A percentile compares a stretch with the other conserved stretches of the same genome.
phyloP scores from a whole-genome alignment of 2,329 filamentous ascomycete genomes.

The Fusarium coicis region DNA sequence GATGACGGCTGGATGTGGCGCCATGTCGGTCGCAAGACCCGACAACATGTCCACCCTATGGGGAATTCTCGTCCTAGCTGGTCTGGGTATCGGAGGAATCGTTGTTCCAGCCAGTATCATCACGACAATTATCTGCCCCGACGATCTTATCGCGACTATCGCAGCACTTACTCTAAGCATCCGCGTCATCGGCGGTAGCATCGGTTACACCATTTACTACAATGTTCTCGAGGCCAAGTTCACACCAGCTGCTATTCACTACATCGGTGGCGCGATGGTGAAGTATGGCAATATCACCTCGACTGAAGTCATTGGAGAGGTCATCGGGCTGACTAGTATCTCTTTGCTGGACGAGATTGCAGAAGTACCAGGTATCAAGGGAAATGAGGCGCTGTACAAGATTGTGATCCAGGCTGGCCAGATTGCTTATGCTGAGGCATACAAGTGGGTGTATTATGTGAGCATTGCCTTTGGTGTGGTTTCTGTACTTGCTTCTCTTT shows the following conservation, averaged over 20 bases:
- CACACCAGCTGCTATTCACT: background rate
- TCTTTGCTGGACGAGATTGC: background rate
- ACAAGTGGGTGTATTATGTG: background rate
- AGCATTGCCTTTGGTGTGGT: background rate
- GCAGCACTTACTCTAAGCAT: background rate
- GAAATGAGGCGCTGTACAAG: background rate
- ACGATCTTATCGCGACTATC: background rate
- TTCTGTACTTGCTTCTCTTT: background rate
- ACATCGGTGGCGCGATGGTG: background rate
- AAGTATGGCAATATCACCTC: background rate
- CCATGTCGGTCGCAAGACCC: background rate
- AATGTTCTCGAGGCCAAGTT: background rate
- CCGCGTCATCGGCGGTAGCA: background rate
- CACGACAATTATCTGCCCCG: background rate
- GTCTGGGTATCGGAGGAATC: background rate
- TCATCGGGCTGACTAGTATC: background rate
- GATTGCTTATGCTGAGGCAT: slow-evolving; percentile 8
- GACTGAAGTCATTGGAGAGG: background rate
- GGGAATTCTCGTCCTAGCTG: background rate
- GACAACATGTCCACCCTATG: background rate
- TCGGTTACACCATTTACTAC: background rate
- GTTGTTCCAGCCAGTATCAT: background rate
- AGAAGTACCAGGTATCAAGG: background rate
- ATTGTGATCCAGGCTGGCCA: background rate
- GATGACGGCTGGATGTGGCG: background rate